Percentiles rank a stretch among this genome's conserved stretches.
These are phyloP conservation scores for Hyaloscypha finlandica DNA, from an alignment of 495 filamentous ascomycete genomes.

Conservation along the genomic window DNA sequence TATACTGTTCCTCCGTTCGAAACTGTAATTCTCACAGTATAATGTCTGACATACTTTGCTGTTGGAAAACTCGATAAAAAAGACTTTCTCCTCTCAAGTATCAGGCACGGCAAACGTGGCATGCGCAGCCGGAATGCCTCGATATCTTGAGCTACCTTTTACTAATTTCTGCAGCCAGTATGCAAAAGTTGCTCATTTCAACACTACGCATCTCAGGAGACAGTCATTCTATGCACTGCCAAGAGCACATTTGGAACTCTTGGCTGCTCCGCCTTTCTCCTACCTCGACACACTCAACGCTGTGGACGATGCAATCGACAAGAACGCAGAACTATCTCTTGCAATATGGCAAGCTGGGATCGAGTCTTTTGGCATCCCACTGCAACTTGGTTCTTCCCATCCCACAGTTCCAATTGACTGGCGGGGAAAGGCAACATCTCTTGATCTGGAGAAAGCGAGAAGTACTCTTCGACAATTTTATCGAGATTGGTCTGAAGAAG, in stretches of 20 bases:
- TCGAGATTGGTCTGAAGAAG: conserved; percentile 90
- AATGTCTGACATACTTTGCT: too few relatives aligned
- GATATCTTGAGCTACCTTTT: not conserved
- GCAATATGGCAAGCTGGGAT: conserved; percentile 70
- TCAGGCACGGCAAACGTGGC: not conserved
- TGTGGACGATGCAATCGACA: conserved; percentile 86
- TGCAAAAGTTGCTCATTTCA: conserved; percentile 76
- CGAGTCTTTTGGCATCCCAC: conserved; percentile 59
- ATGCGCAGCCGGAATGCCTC: not conserved
- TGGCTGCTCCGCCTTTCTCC: conserved; percentile 78
- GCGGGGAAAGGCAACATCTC: conserved; percentile 62
- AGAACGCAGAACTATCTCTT: conserved; percentile 80
- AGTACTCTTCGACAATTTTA: conserved; percentile 92
- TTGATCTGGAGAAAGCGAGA: conserved; percentile 85
- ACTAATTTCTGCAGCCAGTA: conserved; percentile 64
- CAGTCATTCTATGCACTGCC: conserved; percentile 93
- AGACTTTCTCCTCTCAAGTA: not conserved
- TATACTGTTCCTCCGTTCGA: too few relatives aligned
- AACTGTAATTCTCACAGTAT: too few relatives aligned
- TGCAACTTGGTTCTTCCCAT: conserved; percentile 7
- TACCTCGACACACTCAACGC: conserved; percentile 72
- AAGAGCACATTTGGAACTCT: conserved; percentile 73
- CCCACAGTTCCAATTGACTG: conserved; percentile 51
- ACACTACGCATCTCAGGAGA: conserved; percentile 84
- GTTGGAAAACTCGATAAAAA: too few relatives aligned